Conservation (phyloP, 2,329 filamentous ascomycete genomes). For the Gaeumannomyces tritici region DNA sequence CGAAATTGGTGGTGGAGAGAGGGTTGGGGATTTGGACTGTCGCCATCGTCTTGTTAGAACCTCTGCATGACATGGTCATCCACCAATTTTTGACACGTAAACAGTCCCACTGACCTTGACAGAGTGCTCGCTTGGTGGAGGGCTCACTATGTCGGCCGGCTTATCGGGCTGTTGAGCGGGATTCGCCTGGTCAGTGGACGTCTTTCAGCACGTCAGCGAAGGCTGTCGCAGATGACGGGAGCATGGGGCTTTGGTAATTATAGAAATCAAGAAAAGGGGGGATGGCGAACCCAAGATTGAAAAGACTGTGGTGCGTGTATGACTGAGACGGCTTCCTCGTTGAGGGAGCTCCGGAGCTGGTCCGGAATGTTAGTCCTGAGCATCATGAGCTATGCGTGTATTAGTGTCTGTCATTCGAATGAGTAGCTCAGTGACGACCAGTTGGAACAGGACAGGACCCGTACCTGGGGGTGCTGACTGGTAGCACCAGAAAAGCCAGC, state of each 20-base stretch:
- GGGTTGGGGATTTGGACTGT: constrained; percentile 21
- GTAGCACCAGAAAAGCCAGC: not conserved
- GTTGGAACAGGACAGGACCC: not conserved
- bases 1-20: constrained; percentile 62
- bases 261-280: not conserved
- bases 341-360: constrained; percentile 45
- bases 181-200: constrained; percentile 6
- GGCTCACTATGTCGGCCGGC: constrained; percentile 23
- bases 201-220: not conserved
- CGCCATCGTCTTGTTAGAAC: constrained; percentile 6
- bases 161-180: constrained; percentile 12
- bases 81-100: not conserved
- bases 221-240: not conserved
- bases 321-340: constrained; percentile 77
- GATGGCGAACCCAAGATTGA: constrained; percentile 58
- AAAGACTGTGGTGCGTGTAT: constrained; percentile 87
- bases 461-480: constrained; percentile 22
- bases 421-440: not conserved
- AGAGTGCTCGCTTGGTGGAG: constrained; percentile 22
- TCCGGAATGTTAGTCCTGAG: constrained; percentile 49
- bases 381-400: constrained; percentile 33
- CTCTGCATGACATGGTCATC: not conserved
- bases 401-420: not conserved
- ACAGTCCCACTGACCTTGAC: constrained; percentile 21
- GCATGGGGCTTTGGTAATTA: not conserved